Conservation (phyloP, 768 basidiomycete genomes). For the Macrocybe gigantea region DNA sequence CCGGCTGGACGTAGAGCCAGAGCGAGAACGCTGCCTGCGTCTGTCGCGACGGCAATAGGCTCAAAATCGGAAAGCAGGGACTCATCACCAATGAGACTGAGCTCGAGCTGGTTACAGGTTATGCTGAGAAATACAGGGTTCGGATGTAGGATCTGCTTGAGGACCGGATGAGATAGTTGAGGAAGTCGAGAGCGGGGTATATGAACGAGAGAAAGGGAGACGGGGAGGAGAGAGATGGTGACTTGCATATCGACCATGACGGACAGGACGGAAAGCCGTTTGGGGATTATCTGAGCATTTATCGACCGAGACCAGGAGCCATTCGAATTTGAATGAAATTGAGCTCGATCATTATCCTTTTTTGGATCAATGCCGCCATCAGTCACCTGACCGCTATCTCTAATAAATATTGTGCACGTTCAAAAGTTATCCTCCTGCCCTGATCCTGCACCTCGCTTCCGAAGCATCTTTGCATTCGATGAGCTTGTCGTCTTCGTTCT, state of each 20-base stretch:
- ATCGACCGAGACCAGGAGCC: neutral
- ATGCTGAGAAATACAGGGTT: conserved; percentile 66
- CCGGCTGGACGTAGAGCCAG: conserved; percentile 26
- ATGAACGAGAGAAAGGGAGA: conserved; percentile 67
- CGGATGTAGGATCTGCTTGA: conserved; percentile 65
- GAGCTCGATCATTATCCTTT: neutral
- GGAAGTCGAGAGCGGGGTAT: conserved; percentile 66
- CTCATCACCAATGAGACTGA: conserved; percentile 67
- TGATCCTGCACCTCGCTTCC: conserved; percentile 6
- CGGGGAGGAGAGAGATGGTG: conserved; percentile 69
- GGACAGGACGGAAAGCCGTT: neutral
- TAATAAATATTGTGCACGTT: neutral
- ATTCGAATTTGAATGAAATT: neutral
- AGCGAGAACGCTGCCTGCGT: conserved; percentile 34
- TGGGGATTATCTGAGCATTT: too few relatives aligned
- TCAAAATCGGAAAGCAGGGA: conserved; percentile 54
- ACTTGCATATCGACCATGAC: conserved; percentile 26
- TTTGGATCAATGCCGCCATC: neutral
- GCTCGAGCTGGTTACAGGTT: conserved; percentile 75
- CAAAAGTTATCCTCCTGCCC: neutral
- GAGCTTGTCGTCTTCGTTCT: conserved; percentile 12
- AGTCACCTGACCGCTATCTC: neutral
- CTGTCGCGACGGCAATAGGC: conserved; percentile 54
- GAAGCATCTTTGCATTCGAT: conserved; percentile 12
- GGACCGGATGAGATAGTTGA: conserved; percentile 51